phyloP scores from a whole-genome alignment of 176 grass and related monocot species.

The Aegilops bicornis region DNA sequence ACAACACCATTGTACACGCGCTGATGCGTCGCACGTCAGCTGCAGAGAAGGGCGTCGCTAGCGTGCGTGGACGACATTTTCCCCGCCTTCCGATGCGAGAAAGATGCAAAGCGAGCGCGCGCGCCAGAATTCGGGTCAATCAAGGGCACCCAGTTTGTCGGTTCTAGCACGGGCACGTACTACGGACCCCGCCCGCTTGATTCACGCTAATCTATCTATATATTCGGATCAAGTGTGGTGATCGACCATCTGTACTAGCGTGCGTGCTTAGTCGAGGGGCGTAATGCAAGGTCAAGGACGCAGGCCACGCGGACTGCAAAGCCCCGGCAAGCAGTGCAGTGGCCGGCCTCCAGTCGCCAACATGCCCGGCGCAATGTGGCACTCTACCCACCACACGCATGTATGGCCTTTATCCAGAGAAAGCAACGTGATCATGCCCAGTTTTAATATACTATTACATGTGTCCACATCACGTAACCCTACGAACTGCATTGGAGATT shows the following conservation, averaged over 20 bases:
- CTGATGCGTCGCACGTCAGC: neutral
- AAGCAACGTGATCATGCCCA: neutral
- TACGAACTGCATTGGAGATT: neutral
- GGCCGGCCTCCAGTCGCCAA: no score
- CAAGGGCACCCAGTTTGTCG: neutral
- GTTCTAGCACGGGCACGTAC: neutral
- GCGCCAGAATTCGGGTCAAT: neutral
- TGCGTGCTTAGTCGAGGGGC: neutral
- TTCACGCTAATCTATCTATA: neutral
- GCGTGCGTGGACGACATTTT: neutral
- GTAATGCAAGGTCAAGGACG: neutral
- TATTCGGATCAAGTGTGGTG: neutral
- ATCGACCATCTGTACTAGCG: no score
- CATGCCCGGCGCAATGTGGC: constrained; percentile 11
- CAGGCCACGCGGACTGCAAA: neutral
- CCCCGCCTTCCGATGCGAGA: neutral
- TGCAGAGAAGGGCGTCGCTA: neutral
- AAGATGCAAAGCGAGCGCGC: neutral
- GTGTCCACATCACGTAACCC: neutral
- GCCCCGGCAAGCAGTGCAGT: no score
- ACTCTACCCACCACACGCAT: neutral
- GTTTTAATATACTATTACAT: neutral
- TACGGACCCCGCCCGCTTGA: neutral
- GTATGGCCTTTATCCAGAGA: neutral
- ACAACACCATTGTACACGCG: no score